Percentiles rank a stretch among this genome's conserved stretches.
Evolutionary conservation across 306 rosid genomes (phyloP).

Genomic region (Trifolium pratense): DNA sequence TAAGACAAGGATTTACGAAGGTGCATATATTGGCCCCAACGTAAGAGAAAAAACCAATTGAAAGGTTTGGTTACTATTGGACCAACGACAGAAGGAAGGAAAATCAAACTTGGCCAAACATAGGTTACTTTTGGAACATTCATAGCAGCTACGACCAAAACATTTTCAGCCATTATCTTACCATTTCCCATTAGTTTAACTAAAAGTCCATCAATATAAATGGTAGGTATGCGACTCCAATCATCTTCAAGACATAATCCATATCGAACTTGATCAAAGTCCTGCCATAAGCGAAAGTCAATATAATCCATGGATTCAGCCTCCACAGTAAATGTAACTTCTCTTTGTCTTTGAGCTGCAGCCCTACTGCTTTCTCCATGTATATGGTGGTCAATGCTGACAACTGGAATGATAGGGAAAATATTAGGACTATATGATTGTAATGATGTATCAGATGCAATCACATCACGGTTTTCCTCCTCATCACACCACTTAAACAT

Average conservation of each 20-base stretch:
- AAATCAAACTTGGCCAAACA: constrained; percentile 3
- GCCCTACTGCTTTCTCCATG: not conserved
- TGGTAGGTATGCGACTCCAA: not conserved
- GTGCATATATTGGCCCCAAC: not conserved
- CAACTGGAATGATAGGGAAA: not conserved
- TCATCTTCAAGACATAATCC: not conserved
- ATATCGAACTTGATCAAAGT: not conserved
- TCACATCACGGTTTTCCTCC: not conserved
- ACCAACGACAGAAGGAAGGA: constrained; percentile 2
- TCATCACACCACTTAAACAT: not conserved
- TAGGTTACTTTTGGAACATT: constrained; percentile 10
- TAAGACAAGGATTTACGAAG: not conserved
- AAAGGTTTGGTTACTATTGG: constrained; percentile 1
- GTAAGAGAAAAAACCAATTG: not conserved
- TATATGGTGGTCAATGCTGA: not conserved
- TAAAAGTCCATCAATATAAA: not conserved
- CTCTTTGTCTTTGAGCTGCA: not conserved
- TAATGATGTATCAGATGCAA: not conserved
- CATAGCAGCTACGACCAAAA: not conserved
- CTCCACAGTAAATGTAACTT: not conserved
- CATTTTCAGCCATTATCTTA: not conserved
- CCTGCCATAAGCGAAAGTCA: not conserved
- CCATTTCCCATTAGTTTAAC: constrained; percentile 17
- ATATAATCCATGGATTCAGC: not conserved
- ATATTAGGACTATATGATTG: not conserved